Evolutionary conservation across 1,139 yeast genomes (phyloP).

Genomic region (Pichiaceae sp.): DNA sequence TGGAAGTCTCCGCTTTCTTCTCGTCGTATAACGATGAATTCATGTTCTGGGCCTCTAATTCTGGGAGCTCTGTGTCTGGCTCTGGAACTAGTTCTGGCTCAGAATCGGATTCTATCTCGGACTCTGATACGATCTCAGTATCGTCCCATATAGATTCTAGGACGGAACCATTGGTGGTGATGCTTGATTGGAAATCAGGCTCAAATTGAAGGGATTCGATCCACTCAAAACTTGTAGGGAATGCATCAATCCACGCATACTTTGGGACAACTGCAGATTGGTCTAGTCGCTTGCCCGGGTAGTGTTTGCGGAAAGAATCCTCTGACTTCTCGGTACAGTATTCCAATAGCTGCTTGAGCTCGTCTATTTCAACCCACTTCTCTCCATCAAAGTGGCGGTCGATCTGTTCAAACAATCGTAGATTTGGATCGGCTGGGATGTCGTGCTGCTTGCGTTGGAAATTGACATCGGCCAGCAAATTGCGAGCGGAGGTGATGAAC

Average conservation of each 20-base stretch:
- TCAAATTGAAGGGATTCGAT: neutral
- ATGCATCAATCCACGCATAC: conserved; percentile 1
- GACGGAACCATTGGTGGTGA: no score
- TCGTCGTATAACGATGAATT: neutral
- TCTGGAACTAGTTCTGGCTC: no score
- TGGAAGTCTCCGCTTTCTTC: neutral
- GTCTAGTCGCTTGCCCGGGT: neutral
- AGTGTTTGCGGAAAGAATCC: conserved; percentile 5
- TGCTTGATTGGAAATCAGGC: no score
- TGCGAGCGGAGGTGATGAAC: conserved; percentile 32
- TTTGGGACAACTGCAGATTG: neutral
- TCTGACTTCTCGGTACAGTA: conserved; percentile 12
- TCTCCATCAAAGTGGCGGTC: conserved; percentile 10
- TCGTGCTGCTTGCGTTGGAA: conserved; percentile 42
- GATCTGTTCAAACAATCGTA: conserved; percentile 19
- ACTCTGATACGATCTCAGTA: no score
- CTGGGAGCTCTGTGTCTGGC: no score
- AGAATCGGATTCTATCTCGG: no score
- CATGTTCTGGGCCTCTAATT: neutral
- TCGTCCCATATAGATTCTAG: no score
- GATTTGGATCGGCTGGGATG: conserved; percentile 18
- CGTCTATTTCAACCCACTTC: conserved; percentile 34
- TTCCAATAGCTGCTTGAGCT: conserved; percentile 26
- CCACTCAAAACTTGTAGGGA: conserved; percentile 2
- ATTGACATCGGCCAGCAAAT: conserved; percentile 53